These are phyloP conservation scores for Dendrobium officinale DNA, from an alignment of 106 monocot genomes.

Conservation along the genomic window DNA sequence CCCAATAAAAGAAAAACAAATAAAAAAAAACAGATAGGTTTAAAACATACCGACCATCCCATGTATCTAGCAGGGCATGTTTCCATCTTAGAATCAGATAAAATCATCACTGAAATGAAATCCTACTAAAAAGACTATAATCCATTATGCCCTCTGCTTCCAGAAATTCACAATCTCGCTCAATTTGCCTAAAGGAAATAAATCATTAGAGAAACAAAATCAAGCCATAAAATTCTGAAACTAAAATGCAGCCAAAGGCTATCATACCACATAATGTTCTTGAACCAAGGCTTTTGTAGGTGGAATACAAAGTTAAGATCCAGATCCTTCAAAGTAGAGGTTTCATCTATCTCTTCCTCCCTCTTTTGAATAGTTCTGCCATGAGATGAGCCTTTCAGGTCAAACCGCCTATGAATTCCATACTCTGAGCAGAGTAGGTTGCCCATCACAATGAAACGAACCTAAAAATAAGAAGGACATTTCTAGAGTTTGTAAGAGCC, in stretches of 20 bases:
- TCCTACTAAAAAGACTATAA: conserved; percentile 62
- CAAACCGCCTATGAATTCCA: conserved; percentile 40
- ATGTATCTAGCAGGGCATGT: not conserved
- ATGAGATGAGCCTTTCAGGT: conserved; percentile 48
- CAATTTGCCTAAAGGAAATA: conserved; percentile 30
- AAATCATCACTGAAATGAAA: conserved; percentile 38
- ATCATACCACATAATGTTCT: conserved; percentile 22
- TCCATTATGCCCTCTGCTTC: conserved; percentile 65
- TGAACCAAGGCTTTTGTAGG: conserved; percentile 25
- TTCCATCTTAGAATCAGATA: not conserved
- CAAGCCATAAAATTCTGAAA: not conserved
- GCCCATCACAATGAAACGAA: conserved; percentile 48
- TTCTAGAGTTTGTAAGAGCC: too few species aligned
- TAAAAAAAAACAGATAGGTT: not conserved
- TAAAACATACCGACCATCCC: conserved; percentile 39
- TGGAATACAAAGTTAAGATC: conserved; percentile 42
- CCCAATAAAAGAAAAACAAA: not conserved
- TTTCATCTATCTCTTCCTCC: conserved; percentile 36
- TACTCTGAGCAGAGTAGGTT: conserved; percentile 45
- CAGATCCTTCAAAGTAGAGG: conserved; percentile 46
- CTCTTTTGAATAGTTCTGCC: conserved; percentile 33
- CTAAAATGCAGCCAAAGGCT: not conserved
- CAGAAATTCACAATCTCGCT: conserved; percentile 41
- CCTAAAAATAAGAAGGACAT: conserved; percentile 14
- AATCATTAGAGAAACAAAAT: not conserved